Evolutionary conservation across 2,329 filamentous ascomycete species (phyloP), one percentile per base, ranked within the genome.

Genomic region (Decorospora gaudefroyi): DNA sequence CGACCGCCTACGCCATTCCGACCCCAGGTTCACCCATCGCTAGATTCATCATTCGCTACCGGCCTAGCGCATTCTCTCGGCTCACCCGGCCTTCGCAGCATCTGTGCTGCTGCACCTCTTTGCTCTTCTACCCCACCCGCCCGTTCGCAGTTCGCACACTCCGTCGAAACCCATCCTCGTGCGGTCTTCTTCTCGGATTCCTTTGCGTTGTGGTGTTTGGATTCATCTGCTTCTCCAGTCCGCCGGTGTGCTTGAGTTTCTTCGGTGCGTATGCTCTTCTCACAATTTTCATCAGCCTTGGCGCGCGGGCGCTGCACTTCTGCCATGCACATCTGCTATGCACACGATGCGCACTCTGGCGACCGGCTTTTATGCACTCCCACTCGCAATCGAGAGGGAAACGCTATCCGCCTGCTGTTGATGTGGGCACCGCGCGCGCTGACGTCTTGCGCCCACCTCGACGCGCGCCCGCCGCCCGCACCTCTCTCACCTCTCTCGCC

Each of bases 151-250:
- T 55, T 45, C 42, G 43, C 44, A 40, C 43, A 51, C 39, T n/a
- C n/a, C 16, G 26, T 39, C 40, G 36, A 27, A 41, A 40, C 45
- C 41, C 23, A 38, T 33, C 45, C 30, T 45, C 37, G 42, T 39
- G 34, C 44, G 43, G 45, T 44, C 31, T 49, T 42, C 53, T 49
- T 62, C 53, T 51, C 57, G 54, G 50, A 28, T 65, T 62, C 59
- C 58, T 61, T 70, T 68, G 61, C 63, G 59, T 64, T 61, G 61
- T 55, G 55, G 56, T 63, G 54, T 64, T 58, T 48, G 51, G 42
- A 62, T 47, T 43, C 46, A 45, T 57, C 54, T 56, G 48, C 60
- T 49, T 54, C 42, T 46, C 42, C 42, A 26, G 29, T 41, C 34
- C 28, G 53, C 57, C 52, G 40, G 50, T 59, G 59, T 55, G 51